Base-by-base conservation (phyloP, 805 yeast genomes). In the Candida quercuum region DNA sequence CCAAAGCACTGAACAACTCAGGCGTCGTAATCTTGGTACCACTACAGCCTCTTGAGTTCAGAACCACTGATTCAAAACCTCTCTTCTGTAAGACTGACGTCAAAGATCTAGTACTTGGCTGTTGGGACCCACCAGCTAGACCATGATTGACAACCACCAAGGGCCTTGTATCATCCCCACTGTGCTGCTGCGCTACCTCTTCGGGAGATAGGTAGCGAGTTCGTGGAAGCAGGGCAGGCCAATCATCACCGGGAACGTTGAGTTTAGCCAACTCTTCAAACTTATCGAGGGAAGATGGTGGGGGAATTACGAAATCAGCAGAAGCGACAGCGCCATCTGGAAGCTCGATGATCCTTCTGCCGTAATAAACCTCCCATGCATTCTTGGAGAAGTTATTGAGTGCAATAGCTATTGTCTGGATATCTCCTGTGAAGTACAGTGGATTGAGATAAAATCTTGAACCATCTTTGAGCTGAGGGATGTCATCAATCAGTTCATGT, bases 101-200 rank as follows among this genome's bases (percentile, higher is more conserved):
- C 27, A 78, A 61, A 8, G 81, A 71, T 44, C 87, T 68, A 32
- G 82, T 73, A 39, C 79, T 79, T 16, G 85, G 77, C 55, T 84
- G 93, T 48, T 79, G 84, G 13, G 86, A 78, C 2, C 94, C 94
- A 41, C 93, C 91, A 21, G 85, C 81, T 28, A 84, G 64, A 2
- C 93, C 94, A 51, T 84, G 91, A 34, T 72, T 59, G 8, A 81
- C 74, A 24, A 84, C 63, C 16, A 78, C 66, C 34, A 84, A 63
- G 4, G 89, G 89, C 41, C 67, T 67, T 0, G 43, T 31, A 16
- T 49, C 53, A 23, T 53, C n/a, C n/a, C n/a, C 51, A 10, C 64
- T 56, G 38, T 68, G 68, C 3, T 53, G 47, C 9, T 53, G 51
- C 3, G 53, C 48, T 22, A 74, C 61, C 45, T 74, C 76, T 1